Base-by-base conservation (phyloP, 1,284 basidiomycete genomes). In the Meira nashicola region DNA sequence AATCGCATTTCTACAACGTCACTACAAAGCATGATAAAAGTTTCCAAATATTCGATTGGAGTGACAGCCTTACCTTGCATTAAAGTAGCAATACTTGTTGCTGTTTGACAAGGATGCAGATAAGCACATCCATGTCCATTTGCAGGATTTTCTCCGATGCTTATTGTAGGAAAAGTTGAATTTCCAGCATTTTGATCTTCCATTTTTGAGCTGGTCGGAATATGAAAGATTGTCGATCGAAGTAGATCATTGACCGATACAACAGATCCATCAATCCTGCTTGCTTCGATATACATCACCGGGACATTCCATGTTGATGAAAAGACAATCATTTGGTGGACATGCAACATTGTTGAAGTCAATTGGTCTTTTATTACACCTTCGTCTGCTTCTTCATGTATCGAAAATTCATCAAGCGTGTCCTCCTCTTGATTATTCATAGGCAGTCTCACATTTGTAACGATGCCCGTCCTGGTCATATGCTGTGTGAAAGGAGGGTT, bases 281-380 rank as follows among this genome's bases (percentile, higher is more conserved):
- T 23, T 15, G 50, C 50, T 19, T 41, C 38, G 5, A 53, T 17
- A 23, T 53, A 53, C 14, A 53, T 14, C 14, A 53, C 50, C 12
- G 50, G 50, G 4, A 53, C 50, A 19, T 53, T 53, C 50, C 50
- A 53, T 2, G 39, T 53, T 8, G 50, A 37, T n/a, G 50, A 53
- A 25, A 33, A 53, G 50, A n/a, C 17, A 6, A 53, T 33, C 4
- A 17, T 39, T 39, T 53, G 50, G 4, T 37, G 17, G 2, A 48
- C 46, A 23, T 25, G 17, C 7, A 48, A 21, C 2, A 23, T 48
- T 12, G 12, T 48, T 48, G 17, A 3, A 5, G n/a, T 12, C 5
- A 12, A 5, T 23, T 5, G 12, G 6, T 5, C 25, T 21, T 5
- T 48, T 5, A 2, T 23, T 2, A 5, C 5, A 21, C 12, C 46